Evolutionary conservation across 1,284 basidiomycete genomes (phyloP), one percentile per base, ranked within the genome.

Genomic region (Xerocomus amazonicus): DNA sequence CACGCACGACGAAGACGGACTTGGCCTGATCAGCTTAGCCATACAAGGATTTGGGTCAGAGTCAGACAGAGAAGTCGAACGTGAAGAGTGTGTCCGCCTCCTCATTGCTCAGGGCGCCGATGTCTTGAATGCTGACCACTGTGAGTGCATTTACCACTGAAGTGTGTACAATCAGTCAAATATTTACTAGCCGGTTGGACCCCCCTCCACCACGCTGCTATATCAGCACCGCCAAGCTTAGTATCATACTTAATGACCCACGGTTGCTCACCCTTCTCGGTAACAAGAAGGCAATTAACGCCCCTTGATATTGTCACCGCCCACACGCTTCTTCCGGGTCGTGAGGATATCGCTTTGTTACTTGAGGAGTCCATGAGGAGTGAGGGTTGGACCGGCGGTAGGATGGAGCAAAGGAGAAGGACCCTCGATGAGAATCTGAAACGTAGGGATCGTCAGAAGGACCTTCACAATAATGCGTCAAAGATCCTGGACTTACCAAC

Each of bases 191-290:
- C 81, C 51, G 94, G 95, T 36, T 98, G 95, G 95, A 94, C 92
- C 3, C 85, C 95, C 1, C 74, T 99, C n/a, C 96, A 97, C 66
- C 90, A 96, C 73, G 93, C 95, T 9, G 90, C 88, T 13, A 72
- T 97, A 49, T 75, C 92, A 41, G 87, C 92, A 12, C 92, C 96
- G 32, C 88, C 95, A 6, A 94, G 94, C 1, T 75, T 98, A 14
- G 83, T 97, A 32, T 92, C 93, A 0, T 90, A 92, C 73, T 77
- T 99, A 26, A 85, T 98, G 69, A 95, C 91, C 14, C 90, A 92
- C 58, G 93, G 94, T 36, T 90, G 90, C 50, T 91, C 90, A 10
- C 83, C 90, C 0, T 81, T 90, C 48, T 78, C 83, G 2, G 65
- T 81, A 34, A 95, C 92, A 14, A 78, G 76, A 55, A 81, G 87